Evolutionary conservation across 768 basidiomycete species (phyloP).

Genomic region (Agaricus bisporus): DNA sequence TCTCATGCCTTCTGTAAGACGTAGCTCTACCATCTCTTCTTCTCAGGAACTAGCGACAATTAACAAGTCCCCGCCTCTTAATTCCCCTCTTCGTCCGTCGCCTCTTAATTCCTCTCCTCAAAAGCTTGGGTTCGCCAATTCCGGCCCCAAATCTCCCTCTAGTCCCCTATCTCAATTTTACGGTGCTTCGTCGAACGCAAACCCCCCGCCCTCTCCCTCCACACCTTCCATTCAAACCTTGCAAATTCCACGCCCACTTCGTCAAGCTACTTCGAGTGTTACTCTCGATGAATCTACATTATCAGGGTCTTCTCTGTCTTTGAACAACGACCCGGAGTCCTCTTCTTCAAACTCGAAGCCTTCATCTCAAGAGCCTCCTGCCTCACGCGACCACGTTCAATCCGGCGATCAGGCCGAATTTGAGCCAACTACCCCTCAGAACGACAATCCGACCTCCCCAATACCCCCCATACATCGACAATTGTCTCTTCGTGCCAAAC

Average conservation of each 20-base stretch:
- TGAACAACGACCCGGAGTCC: background rate
- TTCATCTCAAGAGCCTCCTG: background rate
- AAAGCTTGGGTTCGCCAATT: constrained; percentile 7
- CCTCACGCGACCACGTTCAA: background rate
- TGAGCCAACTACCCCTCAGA: constrained; percentile 23
- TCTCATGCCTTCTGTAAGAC: background rate
- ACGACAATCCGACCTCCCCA: constrained; percentile 26
- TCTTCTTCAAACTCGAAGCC: background rate
- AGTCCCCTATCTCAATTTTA: constrained; percentile 26
- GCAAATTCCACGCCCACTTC: constrained; percentile 14
- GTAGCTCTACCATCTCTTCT: background rate
- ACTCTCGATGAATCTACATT: constrained; percentile 17
- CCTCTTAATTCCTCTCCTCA: constrained; percentile 21
- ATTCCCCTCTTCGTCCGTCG: constrained; percentile 29
- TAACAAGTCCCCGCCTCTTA: constrained; percentile 14
- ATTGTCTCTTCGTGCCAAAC: constrained; percentile 48
- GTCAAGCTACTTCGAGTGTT: constrained; percentile 22
- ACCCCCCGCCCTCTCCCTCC: constrained; percentile 16
- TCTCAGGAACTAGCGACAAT: background rate
- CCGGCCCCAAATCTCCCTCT: constrained; percentile 24
- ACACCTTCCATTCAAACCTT: constrained; percentile 12
- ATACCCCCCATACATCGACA: constrained; percentile 38
- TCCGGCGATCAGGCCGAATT: background rate
- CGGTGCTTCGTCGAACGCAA: background rate
- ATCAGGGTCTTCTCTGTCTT: background rate